Conservation (phyloP, 208 protist genomes). For the Acanthamoeba lenticulata region DNA sequence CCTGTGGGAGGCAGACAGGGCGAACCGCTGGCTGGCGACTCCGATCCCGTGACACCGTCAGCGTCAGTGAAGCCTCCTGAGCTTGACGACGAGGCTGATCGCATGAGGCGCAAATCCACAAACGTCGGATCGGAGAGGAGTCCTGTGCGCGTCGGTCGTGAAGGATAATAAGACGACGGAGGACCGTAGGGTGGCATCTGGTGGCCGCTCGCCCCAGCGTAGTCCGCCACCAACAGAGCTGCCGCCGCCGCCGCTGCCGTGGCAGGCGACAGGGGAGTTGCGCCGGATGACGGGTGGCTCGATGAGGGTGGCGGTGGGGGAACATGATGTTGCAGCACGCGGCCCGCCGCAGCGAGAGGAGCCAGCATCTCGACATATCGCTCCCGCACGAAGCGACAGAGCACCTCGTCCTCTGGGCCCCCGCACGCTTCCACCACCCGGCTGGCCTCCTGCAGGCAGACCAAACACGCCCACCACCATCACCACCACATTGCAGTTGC, state of each 20-base stretch:
- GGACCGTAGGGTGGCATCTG: neutral
- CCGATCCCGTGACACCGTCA: neutral
- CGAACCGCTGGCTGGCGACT: neutral
- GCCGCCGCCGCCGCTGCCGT: neutral
- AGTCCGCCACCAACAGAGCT: neutral
- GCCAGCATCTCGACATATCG: neutral
- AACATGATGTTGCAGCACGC: neutral
- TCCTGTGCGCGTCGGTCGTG: neutral
- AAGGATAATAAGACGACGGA: neutral
- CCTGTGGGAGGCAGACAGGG: neutral
- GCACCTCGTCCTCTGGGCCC: neutral
- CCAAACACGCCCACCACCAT: neutral
- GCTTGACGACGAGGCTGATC: neutral
- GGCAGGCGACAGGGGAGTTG: neutral
- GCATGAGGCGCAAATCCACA: neutral
- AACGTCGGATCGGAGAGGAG: neutral
- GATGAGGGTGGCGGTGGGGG: neutral
- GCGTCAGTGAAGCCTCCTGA: neutral
- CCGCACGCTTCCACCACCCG: neutral
- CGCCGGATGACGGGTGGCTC: no score
- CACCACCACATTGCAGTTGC: no score
- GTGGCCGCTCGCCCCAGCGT: neutral
- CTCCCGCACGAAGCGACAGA: neutral
- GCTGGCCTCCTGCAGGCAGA: neutral
- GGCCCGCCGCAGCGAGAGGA: neutral